Base-by-base conservation (phyloP, 805 yeast species). In the Candida quercuum region DNA sequence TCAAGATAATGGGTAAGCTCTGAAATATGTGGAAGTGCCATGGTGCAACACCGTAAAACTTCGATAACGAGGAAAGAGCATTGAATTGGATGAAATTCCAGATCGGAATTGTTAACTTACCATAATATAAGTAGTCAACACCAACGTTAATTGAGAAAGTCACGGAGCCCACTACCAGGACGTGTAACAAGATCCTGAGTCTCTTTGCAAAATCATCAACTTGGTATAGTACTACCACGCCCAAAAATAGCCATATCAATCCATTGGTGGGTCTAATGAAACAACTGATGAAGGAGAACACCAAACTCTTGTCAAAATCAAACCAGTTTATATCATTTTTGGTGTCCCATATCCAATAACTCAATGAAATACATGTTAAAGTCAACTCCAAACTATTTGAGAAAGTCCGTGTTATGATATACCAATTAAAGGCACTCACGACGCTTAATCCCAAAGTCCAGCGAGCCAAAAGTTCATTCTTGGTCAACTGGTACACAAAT, bases 261-360 rank as follows among this genome's bases (percentile, higher is more conserved):
- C 71, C 82, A 56, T 86, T 88, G 0, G 95, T 86, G 1, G 99
- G 98, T 40, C 99, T 67, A 7, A 87, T 73, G 1, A 87, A 61
- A 48, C 89, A 82, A 17, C 86, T 67, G 2, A 76, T 25, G 2
- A 77, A 70, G 0, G 86, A 93, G 23, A 80, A 53, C 0, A 58
- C 32, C 33, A 84, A 58, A 4, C 80, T 64, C 9, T 55, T 40
- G 3, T 58, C 43, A 35, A 64, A 60, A 3, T 43, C 37, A 3
- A 17, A 18, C 24, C 49, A 44, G 6, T 46, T 35, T 4, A 58
- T 41, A 3, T 18, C 30, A 35, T 23, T 49, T 55, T 3, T 48
- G 13, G n/a, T n/a, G n/a, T 64, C 57, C 83, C 84, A 78, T 13
- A 87, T 81, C 95, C 95, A 85, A 53, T 67, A 72, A 13, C 71